Evolutionary conservation across 768 basidiomycete genomes (phyloP).

Genomic region (Leucogyrophana mollusca): DNA sequence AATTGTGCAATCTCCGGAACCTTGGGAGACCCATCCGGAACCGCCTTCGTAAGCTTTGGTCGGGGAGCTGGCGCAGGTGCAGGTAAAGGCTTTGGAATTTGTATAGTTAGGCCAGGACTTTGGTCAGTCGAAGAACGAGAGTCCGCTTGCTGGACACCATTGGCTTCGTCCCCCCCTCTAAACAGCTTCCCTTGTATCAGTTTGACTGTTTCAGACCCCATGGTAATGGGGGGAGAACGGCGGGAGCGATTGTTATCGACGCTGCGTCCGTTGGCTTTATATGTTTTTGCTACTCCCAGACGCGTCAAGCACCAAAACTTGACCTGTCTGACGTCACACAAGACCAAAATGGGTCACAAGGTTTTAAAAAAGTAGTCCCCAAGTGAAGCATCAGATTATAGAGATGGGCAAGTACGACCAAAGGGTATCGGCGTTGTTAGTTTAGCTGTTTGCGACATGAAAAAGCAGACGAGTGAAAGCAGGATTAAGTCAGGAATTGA

Average conservation of each 20-base stretch:
- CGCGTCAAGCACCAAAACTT: background rate
- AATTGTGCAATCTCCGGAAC: constrained; percentile 10
- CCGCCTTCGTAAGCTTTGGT: constrained; percentile 44
- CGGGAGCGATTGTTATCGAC: constrained; percentile 2
- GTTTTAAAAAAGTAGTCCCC: too few species aligned
- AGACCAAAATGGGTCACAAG: background rate
- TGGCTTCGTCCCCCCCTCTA: constrained; percentile 35
- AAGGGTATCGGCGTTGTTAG: background rate
- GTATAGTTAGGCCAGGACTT: constrained; percentile 53
- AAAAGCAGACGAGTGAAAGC: background rate
- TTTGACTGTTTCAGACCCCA: constrained; percentile 49
- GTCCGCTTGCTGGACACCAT: constrained; percentile 16
- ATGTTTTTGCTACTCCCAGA: constrained; percentile 4
- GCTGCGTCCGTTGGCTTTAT: constrained; percentile 7
- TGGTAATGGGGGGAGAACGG: constrained; percentile 20
- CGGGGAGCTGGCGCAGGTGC: constrained; percentile 37
- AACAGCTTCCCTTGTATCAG: constrained; percentile 78
- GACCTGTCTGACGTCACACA: constrained; percentile 17
- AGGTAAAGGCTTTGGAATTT: constrained; percentile 58
- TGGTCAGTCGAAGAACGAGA: constrained; percentile 13
- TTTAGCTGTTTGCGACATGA: background rate
- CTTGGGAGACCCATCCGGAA: constrained; percentile 19
- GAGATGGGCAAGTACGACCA: background rate
- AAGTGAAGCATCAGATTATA: background rate
- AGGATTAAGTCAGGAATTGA: too few species aligned